Evolutionary conservation across 257 asterid genomes (phyloP).

Genomic region (Echium plantagineum): DNA sequence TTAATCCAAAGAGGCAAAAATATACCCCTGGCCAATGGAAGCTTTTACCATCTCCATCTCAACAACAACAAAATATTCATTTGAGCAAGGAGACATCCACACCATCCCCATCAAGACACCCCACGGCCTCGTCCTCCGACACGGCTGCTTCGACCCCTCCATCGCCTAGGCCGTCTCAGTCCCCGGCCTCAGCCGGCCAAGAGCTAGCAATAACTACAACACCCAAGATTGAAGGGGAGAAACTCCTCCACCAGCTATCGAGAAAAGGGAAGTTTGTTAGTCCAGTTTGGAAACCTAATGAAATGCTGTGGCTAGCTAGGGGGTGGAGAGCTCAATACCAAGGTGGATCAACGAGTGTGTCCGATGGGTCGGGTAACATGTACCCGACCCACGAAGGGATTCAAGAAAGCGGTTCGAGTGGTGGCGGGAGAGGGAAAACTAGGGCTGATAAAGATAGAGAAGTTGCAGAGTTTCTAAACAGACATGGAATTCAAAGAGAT

Average conservation of each 20-base stretch:
- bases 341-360: slow-evolving; percentile 1
- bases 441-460: slow-evolving; percentile 39
- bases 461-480: slow-evolving; percentile 31
- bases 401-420: not conserved
- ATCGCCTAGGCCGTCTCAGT: slow-evolving; percentile 28
- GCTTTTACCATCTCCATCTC: slow-evolving; percentile 19
- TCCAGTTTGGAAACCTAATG: slow-evolving; percentile 46
- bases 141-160: slow-evolving; percentile 31
- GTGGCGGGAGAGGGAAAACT: slow-evolving; percentile 28
- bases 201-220: slow-evolving; percentile 9
- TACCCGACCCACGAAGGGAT: slow-evolving; percentile 6
- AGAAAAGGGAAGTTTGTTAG: slow-evolving; percentile 41
- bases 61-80: slow-evolving; percentile 12
- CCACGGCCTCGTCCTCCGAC: slow-evolving; percentile 28
- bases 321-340: slow-evolving; percentile 42
- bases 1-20: slow-evolving; percentile 28
- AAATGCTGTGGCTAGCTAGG: slow-evolving; percentile 44
- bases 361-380: slow-evolving; percentile 10
- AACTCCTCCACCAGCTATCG: slow-evolving; percentile 22
- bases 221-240: slow-evolving; percentile 14
- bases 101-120: no score
- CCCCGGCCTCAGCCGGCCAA: slow-evolving; percentile 17
- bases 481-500: slow-evolving; percentile 32
- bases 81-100: no score
- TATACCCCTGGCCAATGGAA: slow-evolving; percentile 35